Evolutionary conservation across 306 rosid species (phyloP).

Genomic region (Quercus mongolica): DNA sequence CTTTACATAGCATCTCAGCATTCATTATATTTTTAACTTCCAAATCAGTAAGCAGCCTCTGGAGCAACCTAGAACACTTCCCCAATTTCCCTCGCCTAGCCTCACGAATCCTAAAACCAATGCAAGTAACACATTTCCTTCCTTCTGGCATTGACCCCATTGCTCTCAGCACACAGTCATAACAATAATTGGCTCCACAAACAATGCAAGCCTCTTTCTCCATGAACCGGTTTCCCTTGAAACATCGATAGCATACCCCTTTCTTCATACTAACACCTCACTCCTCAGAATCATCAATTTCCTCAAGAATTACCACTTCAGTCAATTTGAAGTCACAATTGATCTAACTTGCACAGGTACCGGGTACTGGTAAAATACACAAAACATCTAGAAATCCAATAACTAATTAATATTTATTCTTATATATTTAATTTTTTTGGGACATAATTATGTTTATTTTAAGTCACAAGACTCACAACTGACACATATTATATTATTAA

Average conservation of each 20-base stretch:
- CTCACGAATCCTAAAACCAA: conserved; percentile 55
- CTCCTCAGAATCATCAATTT: conserved; percentile 21
- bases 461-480: background rate
- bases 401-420: too few species aligned
- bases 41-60: conserved; percentile 33
- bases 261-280: conserved; percentile 38
- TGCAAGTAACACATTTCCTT: conserved; percentile 72
- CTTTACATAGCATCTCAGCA: conserved; percentile 42
- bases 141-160: conserved; percentile 95
- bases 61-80: conserved; percentile 53
- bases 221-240: conserved; percentile 49
- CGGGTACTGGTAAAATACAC: too few species aligned
- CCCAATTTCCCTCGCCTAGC: conserved; percentile 45
- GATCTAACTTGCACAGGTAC: too few species aligned
- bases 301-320: conserved; percentile 20
- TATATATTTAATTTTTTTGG: too few species aligned
- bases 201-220: conserved; percentile 70
- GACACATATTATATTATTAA: too few species aligned
- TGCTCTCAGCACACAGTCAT: conserved; percentile 51
- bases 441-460: too few species aligned
- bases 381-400: too few species aligned
- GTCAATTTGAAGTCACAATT: conserved; percentile 30
- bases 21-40: conserved; percentile 41
- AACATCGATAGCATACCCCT: conserved; percentile 65
- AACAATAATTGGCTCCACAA: conserved; percentile 72